Conservation (phyloP, 2,329 filamentous ascomycete genomes). For the Hypoxylon sp. region DNA sequence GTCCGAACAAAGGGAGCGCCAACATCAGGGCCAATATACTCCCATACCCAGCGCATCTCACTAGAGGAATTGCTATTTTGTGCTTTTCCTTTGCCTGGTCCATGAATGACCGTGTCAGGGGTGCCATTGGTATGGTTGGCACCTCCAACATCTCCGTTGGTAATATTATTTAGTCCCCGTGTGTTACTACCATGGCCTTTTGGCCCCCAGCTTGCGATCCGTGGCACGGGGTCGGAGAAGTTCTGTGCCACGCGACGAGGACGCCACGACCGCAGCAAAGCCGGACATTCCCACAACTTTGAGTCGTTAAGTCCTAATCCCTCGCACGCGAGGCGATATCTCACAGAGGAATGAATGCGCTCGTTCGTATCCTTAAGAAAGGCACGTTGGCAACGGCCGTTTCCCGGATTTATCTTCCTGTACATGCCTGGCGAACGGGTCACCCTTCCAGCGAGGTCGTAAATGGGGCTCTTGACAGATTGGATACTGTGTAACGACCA, state of each 20-base stretch:
- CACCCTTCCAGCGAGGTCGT: conserved; percentile 61
- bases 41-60: conserved; percentile 66
- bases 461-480: conserved; percentile 58
- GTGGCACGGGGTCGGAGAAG: conserved; percentile 57
- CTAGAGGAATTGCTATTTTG: conserved; percentile 32
- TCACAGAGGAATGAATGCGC: conserved; percentile 68
- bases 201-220: conserved; percentile 45
- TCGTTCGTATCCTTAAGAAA: conserved; percentile 69
- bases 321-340: conserved; percentile 66
- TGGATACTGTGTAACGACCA: conserved; percentile 65
- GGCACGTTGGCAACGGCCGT: conserved; percentile 54
- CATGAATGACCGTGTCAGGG: conserved; percentile 41
- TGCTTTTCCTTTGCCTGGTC: conserved; percentile 38
- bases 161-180: conserved; percentile 43
- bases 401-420: conserved; percentile 60
- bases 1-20: conserved; percentile 59
- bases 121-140: conserved; percentile 16
- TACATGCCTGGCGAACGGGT: conserved; percentile 65
- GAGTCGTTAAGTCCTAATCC: conserved; percentile 67
- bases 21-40: conserved; percentile 63
- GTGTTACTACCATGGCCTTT: neutral
- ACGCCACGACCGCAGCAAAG: conserved; percentile 62
- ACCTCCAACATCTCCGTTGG: conserved; percentile 23
- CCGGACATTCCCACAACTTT: conserved; percentile 62
- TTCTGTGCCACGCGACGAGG: conserved; percentile 56